Evolutionary conservation across 2,329 filamentous ascomycete species (phyloP).

Genomic region (Colletotrichum costaricense): DNA sequence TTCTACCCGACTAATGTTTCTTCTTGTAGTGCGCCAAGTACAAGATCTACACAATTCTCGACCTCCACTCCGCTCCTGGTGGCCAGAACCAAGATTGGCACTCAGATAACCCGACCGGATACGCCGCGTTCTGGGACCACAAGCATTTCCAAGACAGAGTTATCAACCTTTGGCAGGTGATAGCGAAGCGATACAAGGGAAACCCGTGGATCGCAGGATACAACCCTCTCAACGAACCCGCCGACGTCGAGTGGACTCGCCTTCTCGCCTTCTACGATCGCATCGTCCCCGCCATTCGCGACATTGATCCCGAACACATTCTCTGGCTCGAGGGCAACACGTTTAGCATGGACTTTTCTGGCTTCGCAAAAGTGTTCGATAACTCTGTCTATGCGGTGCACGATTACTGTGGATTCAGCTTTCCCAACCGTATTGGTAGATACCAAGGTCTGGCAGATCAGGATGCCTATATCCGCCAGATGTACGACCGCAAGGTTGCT

Average conservation of each 20-base stretch:
- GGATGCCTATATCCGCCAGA: conserved; percentile 44
- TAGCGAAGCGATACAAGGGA: conserved; percentile 53
- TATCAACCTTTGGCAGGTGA: conserved; percentile 55
- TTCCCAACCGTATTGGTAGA: conserved; percentile 44
- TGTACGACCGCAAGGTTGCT: conserved; percentile 50
- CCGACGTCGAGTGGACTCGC: conserved; percentile 42
- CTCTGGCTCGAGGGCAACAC: conserved; percentile 56
- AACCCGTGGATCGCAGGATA: conserved; percentile 56
- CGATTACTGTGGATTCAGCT: conserved; percentile 59
- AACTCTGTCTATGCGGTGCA: conserved; percentile 60
- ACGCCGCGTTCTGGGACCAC: conserved; percentile 58
- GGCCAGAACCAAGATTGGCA: conserved; percentile 63
- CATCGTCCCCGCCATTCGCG: conserved; percentile 47
- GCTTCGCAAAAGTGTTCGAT: conserved; percentile 43
- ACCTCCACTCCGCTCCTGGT: conserved; percentile 57
- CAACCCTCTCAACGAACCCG: conserved; percentile 44
- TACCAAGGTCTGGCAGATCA: conserved; percentile 53
- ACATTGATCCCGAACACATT: conserved; percentile 55
- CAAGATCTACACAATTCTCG: conserved; percentile 57
- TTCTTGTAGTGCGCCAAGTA: conserved; percentile 47
- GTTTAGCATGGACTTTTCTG: conserved; percentile 54
- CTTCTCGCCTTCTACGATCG: conserved; percentile 50
- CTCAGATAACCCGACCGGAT: conserved; percentile 49
- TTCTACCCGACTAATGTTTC: conserved; percentile 21
- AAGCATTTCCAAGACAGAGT: conserved; percentile 58